Evolutionary conservation across 2,329 filamentous ascomycete genomes (phyloP).

Genomic region (Claviceps sp.): DNA sequence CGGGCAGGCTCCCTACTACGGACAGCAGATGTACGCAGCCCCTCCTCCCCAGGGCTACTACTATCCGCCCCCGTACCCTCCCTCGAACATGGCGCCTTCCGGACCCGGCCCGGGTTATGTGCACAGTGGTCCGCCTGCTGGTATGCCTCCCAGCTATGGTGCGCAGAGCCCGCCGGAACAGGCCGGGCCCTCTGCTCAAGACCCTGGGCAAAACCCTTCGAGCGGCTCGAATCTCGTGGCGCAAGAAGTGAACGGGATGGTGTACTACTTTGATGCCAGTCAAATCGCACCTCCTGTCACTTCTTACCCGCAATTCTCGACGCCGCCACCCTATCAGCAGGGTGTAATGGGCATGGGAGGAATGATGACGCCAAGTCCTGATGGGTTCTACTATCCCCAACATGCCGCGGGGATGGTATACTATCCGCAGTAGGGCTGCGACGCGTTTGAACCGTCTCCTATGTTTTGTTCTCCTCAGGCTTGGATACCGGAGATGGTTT

Average conservation of each 20-base stretch:
- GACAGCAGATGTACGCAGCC: constrained; percentile 30
- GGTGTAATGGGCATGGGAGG: constrained; percentile 59
- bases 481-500: constrained; percentile 19
- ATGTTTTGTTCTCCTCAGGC: constrained; percentile 13
- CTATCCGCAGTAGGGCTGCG: constrained; percentile 41
- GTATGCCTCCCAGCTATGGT: constrained; percentile 26
- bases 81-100: constrained; percentile 36
- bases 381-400: constrained; percentile 59
- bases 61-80: constrained; percentile 43
- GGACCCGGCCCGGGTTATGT: constrained; percentile 43
- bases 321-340: constrained; percentile 38
- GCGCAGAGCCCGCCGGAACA: constrained; percentile 28
- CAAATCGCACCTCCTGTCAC: constrained; percentile 44
- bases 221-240: constrained; percentile 42
- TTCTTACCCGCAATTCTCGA: constrained; percentile 33
- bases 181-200: constrained; percentile 16
- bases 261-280: constrained; percentile 83
- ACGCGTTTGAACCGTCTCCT: constrained; percentile 9
- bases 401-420: constrained; percentile 43
- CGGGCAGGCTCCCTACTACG: constrained; percentile 41
- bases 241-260: constrained; percentile 89
- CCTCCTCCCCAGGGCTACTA: constrained; percentile 50
- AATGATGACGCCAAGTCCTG: constrained; percentile 60
- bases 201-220: constrained; percentile 13
- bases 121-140: constrained; percentile 36